Percentiles rank a stretch among this genome's conserved stretches.
Conservation (phyloP, 306 rosid genomes). For the Herpetospermum pedunculosum region DNA sequence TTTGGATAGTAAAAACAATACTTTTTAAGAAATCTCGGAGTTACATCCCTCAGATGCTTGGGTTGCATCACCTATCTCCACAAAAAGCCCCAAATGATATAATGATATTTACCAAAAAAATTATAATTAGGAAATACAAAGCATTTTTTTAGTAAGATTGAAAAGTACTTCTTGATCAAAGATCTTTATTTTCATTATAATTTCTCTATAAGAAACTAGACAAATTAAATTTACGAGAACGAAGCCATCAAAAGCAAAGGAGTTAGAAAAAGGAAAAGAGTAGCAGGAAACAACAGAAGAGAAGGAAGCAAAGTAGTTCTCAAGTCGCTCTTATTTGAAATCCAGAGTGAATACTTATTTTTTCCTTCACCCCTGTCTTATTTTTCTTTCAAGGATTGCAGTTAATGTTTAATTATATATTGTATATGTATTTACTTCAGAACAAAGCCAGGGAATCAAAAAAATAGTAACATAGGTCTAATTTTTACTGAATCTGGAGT, state of each 20-base stretch:
- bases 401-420: neutral
- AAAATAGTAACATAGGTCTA: neutral
- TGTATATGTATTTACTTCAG: neutral
- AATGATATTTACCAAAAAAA: neutral
- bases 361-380: neutral
- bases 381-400: neutral
- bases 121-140: too few relatives aligned
- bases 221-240: neutral
- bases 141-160: neutral
- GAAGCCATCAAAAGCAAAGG: neutral
- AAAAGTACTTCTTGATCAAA: neutral
- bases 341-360: neutral
- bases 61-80: neutral
- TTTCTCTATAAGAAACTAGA: neutral
- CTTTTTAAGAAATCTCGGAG: neutral
- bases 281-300: neutral
- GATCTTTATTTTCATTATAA: neutral
- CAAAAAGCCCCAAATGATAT: neutral
- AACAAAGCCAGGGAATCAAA: neutral
- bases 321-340: neutral
- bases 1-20: neutral
- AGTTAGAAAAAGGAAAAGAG: neutral
- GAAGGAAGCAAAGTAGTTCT: neutral
- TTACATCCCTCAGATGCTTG: neutral
- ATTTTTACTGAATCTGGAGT: neutral